phyloP scores from a whole-genome alignment of 202 grass and related monocot genomes.

The Carex sylvatica region DNA sequence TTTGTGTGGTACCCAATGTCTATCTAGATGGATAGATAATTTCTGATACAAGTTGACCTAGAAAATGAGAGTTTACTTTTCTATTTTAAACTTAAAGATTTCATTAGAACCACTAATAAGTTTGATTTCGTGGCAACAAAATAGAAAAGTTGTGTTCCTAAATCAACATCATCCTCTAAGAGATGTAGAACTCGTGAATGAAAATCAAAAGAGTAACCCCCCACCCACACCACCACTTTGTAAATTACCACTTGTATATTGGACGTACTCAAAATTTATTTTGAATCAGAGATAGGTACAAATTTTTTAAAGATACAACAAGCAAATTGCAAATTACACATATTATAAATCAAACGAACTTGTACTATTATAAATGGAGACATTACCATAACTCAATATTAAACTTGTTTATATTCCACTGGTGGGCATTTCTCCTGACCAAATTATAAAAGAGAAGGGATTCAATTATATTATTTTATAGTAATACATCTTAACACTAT shows the following conservation, averaged over 20 bases:
- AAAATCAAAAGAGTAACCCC: neutral
- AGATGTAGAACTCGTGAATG: neutral
- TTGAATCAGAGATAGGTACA: no score
- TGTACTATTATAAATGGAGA: neutral
- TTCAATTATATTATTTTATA: no score
- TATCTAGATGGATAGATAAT: neutral
- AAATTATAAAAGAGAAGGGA: neutral
- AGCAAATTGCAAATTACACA: no score
- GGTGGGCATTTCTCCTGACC: neutral
- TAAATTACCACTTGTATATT: neutral
- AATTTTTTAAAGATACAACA: no score
- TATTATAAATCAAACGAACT: neutral
- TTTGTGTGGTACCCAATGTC: neutral
- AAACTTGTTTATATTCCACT: neutral
- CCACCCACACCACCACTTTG: no score
- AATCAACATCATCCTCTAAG: neutral
- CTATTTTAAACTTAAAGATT: neutral
- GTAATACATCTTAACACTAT: no score
- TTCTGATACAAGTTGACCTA: neutral
- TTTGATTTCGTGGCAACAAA: neutral
- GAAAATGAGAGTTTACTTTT: conserved; percentile 7
- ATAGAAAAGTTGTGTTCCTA: neutral
- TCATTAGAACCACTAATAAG: neutral
- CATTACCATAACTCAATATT: neutral
- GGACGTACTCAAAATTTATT: no score